Evolutionary conservation across 352 stramenopile species (phyloP).

Genomic region (Phytophthora uliginosa): DNA sequence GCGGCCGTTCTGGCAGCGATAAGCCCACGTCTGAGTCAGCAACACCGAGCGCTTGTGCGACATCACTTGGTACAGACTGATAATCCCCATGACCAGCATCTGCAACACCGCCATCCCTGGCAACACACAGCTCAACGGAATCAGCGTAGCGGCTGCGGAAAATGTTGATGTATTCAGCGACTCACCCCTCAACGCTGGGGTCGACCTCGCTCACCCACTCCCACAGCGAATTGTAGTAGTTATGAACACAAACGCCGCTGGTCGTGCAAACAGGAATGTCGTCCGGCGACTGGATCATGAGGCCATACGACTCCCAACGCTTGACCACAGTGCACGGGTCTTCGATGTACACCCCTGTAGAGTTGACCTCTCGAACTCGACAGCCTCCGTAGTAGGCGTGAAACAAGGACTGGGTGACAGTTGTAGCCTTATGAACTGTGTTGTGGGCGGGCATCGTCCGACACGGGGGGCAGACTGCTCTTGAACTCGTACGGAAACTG

Average conservation of each 20-base stretch:
- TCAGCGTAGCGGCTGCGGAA: constrained; percentile 27
- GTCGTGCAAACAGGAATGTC: constrained; percentile 20
- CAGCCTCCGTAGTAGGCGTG: constrained; percentile 29
- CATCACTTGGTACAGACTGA: constrained; percentile 36
- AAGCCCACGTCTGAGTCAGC: no score
- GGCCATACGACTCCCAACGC: constrained; percentile 19
- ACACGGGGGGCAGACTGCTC: constrained; percentile 21
- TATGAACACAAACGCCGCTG: constrained; percentile 12
- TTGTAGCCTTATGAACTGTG: constrained; percentile 16
- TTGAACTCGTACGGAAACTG: constrained; percentile 29
- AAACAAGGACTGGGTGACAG: constrained; percentile 24
- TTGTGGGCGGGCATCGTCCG: constrained; percentile 18
- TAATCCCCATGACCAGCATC: constrained; percentile 36
- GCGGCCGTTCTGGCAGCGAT: constrained; percentile 31
- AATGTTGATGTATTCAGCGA: constrained; percentile 19
- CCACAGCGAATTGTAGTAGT: constrained; percentile 41
- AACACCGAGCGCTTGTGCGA: constrained; percentile 33
- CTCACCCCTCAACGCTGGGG: not conserved
- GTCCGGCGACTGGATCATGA: constrained; percentile 21
- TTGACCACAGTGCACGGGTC: not conserved
- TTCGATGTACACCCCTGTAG: constrained; percentile 21
- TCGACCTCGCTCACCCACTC: constrained; percentile 31
- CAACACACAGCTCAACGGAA: constrained; percentile 19
- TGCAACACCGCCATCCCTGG: constrained; percentile 24
- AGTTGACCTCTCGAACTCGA: constrained; percentile 24